These are phyloP conservation scores for Thelonectria rubi DNA, from an alignment of 2,329 filamentous ascomycete species.

Conservation along the genomic window DNA sequence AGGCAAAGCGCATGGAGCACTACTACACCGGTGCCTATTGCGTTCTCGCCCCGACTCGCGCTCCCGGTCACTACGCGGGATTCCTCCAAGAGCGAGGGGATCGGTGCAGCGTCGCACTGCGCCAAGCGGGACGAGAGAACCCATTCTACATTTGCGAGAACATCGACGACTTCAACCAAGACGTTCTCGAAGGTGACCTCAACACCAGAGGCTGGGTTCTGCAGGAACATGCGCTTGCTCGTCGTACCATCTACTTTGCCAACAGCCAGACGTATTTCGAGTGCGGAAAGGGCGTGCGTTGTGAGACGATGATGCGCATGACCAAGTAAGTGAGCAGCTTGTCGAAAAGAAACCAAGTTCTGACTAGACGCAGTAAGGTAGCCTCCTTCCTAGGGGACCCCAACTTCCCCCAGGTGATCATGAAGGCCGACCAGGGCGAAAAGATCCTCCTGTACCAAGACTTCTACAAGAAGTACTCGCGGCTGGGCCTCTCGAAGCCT, in stretches of 20 bases:
- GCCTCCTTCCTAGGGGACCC: constrained; percentile 7
- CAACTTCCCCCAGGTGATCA: not conserved
- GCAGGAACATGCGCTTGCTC: constrained; percentile 50
- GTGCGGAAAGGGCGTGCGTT: constrained; percentile 48
- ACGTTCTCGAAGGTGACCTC: constrained; percentile 45
- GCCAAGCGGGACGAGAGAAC: not conserved
- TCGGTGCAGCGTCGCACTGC: not conserved
- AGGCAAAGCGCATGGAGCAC: constrained; percentile 27
- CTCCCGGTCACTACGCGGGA: constrained; percentile 45
- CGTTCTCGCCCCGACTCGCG: constrained; percentile 14
- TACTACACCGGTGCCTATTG: constrained; percentile 25
- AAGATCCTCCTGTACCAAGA: constrained; percentile 6
- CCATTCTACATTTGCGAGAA: not conserved
- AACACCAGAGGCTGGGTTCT: constrained; percentile 51
- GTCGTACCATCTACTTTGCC: constrained; percentile 51
- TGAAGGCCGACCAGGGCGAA: not conserved
- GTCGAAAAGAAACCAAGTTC: not conserved
- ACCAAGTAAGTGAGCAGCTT: not conserved
- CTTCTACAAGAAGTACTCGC: not conserved
- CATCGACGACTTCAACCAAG: constrained; percentile 12
- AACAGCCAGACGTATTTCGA: constrained; percentile 50
- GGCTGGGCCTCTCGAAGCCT: not conserved
- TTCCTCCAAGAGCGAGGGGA: not conserved
- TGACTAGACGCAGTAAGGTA: not conserved
- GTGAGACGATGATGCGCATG: constrained; percentile 20